Percentiles rank a stretch among this genome's conserved stretches.
phyloP scores from a whole-genome alignment of 2,329 filamentous ascomycete species.

The Curvularia sp. region DNA sequence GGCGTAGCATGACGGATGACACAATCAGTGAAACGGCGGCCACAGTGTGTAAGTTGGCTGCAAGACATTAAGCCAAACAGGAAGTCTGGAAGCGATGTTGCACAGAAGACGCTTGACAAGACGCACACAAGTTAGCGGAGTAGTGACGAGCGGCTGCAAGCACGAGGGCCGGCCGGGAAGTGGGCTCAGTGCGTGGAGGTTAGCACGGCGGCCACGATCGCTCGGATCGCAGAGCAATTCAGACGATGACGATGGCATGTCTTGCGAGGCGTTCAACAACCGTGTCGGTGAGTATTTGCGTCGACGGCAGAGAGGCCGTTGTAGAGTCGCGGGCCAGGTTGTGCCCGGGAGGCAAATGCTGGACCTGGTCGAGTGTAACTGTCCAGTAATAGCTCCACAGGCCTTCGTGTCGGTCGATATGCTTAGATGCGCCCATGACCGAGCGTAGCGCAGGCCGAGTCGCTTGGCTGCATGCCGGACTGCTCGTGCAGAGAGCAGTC shows the following conservation, averaged over 20 bases:
- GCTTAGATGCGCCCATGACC: slow-evolving; percentile 31
- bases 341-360: slow-evolving; percentile 35
- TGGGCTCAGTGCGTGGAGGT: slow-evolving; percentile 27
- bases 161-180: slow-evolving; percentile 39
- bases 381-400: slow-evolving; percentile 19
- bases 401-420: slow-evolving; percentile 23
- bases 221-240: slow-evolving; percentile 16
- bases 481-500: slow-evolving; percentile 14
- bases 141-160: slow-evolving; percentile 26
- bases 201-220: slow-evolving; percentile 26
- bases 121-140: slow-evolving; percentile 30
- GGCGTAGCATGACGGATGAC: slow-evolving; percentile 26
- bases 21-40: slow-evolving; percentile 28
- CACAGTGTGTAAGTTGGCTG: slow-evolving; percentile 30
- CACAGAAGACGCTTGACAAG: slow-evolving; percentile 36
- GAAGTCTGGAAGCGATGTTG: slow-evolving; percentile 36
- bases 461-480: slow-evolving; percentile 19
- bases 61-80: slow-evolving; percentile 38
- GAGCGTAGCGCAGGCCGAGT: slow-evolving; percentile 16
- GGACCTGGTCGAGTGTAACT: slow-evolving; percentile 26
- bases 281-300: slow-evolving; percentile 41
- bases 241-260: slow-evolving; percentile 17
- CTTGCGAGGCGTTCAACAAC: slow-evolving; percentile 24
- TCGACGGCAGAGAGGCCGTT: slow-evolving; percentile 24
- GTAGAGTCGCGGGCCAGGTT: slow-evolving; percentile 24